Conservation (phyloP, 768 basidiomycete genomes). For the Chalciporus chontae region DNA sequence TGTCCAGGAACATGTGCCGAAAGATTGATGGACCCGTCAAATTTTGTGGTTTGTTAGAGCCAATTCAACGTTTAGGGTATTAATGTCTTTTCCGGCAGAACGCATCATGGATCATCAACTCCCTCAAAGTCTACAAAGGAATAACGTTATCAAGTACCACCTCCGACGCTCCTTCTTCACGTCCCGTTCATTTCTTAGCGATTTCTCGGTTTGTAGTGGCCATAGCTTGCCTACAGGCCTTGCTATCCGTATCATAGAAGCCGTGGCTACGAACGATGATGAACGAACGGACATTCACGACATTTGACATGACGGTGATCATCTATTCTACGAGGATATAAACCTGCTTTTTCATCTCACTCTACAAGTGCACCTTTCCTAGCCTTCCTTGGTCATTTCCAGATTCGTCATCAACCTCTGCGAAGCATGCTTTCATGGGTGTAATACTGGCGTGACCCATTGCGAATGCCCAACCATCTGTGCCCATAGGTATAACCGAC, state of each 20-base stretch:
- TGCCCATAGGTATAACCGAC: constrained; percentile 64
- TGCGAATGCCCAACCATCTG: constrained; percentile 78
- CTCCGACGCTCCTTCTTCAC: constrained; percentile 14
- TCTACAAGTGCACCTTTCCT: constrained; percentile 29
- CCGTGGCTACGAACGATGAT: background rate
- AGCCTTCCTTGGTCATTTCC: constrained; percentile 5
- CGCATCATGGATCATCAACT: constrained; percentile 79
- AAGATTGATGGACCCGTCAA: constrained; percentile 60
- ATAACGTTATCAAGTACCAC: constrained; percentile 42
- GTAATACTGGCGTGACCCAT: constrained; percentile 74
- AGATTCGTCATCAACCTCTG: constrained; percentile 38
- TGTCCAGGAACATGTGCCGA: constrained; percentile 74
- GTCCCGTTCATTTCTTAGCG: constrained; percentile 2
- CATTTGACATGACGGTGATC: background rate
- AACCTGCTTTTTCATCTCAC: constrained; percentile 40
- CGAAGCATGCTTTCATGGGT: constrained; percentile 72
- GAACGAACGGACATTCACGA: constrained; percentile 1
- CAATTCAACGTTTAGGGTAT: background rate
- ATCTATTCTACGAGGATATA: background rate
- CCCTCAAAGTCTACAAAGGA: constrained; percentile 69
- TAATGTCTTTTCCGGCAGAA: constrained; percentile 43
- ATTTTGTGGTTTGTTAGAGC: constrained; percentile 58
- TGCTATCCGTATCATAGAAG: constrained; percentile 18
- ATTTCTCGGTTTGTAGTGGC: constrained; percentile 11
- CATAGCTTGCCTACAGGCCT: constrained; percentile 9